Evolutionary conservation across 768 basidiomycete genomes (phyloP), one percentile per base, ranked within the genome.

Genomic region (Mycena metata): DNA sequence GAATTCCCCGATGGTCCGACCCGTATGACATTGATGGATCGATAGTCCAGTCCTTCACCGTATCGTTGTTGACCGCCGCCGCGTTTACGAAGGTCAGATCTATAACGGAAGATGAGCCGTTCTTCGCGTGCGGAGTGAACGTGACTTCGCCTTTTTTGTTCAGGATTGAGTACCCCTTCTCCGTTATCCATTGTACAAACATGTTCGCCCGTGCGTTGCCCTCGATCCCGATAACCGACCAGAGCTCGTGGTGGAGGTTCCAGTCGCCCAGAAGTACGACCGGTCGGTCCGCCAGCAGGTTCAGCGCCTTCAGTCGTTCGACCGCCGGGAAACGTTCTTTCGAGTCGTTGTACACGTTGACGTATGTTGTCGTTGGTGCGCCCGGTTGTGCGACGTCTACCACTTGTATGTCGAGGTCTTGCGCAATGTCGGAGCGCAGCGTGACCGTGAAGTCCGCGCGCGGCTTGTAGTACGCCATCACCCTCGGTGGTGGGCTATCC

Each of bases 331-430:
- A 2, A 3, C 50, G 26, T n/a, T 62, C 39, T 23, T 16, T 52
- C 12, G 73, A 52, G 61, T 75, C 72, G 33, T 77, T 78, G 66
- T 77, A 77, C 1, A 77, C 47, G 30, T 78, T 77, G n/a, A 76
- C 66, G 12, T 73, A 67, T 0, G 70, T 72, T 17, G 56, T 71
- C 1, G 72, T 69, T 0, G 66, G 67, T 3, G 73, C 67, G 5
- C 64, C 66, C 2, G 47, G 33, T 51, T 76, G 75, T 6, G 50
- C 23, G 26, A 78, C 67, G 30, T 77, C 73, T 1, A 78, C 59
- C 1, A 77, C 46, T 56, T 76, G 75, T 1, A 77, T 60, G 66
- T 79, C 73, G 0, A 66, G 58, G 55, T 78, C 70, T 17, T 73
- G 46, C 1, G 70, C 66, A 0, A 78, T 36, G 64, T 79, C 74